A percentile compares a stretch with the other conserved stretches of the same genome.
Conservation (phyloP, 805 yeast species). For the Yarrowia keelungensis region DNA sequence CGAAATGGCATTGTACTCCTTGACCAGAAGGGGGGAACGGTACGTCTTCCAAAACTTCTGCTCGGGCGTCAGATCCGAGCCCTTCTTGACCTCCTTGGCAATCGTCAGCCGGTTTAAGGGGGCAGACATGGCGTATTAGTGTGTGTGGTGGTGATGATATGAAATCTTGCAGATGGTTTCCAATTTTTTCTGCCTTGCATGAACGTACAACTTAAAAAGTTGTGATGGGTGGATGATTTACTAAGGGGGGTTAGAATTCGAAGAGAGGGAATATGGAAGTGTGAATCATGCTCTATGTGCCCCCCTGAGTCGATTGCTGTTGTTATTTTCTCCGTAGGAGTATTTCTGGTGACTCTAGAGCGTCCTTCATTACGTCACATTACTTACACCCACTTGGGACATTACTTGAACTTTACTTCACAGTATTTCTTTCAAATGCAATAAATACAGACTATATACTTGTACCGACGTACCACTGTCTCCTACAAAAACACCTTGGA, state of each 20-base stretch:
- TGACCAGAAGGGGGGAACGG: constrained; percentile 82
- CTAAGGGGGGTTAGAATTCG: too few species aligned
- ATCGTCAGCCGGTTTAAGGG: constrained; percentile 38
- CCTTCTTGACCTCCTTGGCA: constrained; percentile 36
- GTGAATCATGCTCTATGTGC: too few species aligned
- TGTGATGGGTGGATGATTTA: too few species aligned
- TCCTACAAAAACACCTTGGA: constrained; percentile 12
- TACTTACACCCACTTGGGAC: neutral
- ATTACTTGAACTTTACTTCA: neutral
- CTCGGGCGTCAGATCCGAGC: constrained; percentile 53
- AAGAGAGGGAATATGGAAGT: too few species aligned
- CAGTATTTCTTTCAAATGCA: neutral
- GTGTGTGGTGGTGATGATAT: constrained; percentile 33
- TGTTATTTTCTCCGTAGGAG: too few species aligned
- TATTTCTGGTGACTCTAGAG: too few species aligned
- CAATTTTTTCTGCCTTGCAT: constrained; percentile 30
- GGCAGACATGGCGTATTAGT: constrained; percentile 36
- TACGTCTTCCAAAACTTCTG: constrained; percentile 94
- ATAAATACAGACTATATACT: neutral
- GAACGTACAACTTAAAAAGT: neutral
- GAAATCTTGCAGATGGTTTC: constrained; percentile 39
- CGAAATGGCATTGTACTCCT: constrained; percentile 90
- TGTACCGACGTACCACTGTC: too few species aligned
- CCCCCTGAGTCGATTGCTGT: too few species aligned
- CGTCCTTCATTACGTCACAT: too few species aligned